A percentile compares a stretch with the other conserved stretches of the same genome.
These are phyloP conservation scores for Talaromyces stipitatus DNA, from an alignment of 495 filamentous ascomycete genomes.

Conservation along the genomic window DNA sequence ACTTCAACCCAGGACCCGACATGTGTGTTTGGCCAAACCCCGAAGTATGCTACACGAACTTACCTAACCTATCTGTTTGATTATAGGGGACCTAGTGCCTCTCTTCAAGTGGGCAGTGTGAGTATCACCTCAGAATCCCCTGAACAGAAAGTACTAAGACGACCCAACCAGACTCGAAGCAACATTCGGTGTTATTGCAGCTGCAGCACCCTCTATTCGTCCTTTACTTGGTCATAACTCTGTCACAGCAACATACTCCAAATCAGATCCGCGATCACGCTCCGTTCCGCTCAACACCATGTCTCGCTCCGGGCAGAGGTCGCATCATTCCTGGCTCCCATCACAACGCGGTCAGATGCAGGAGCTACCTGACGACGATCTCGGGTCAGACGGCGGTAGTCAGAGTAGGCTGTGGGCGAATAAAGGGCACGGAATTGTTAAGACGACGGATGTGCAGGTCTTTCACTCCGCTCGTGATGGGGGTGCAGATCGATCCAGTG, in stretches of 20 bases:
- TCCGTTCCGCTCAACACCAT: not conserved
- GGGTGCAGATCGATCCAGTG: not conserved
- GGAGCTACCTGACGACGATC: not conserved
- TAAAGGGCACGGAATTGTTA: not conserved
- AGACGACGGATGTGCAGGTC: not conserved
- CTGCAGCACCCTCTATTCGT: conserved; percentile 3
- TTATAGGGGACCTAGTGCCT: not conserved
- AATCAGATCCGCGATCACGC: conserved; percentile 2
- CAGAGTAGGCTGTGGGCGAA: not conserved
- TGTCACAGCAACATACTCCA: conserved; percentile 6
- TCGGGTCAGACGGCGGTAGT: not conserved
- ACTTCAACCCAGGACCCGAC: not conserved
- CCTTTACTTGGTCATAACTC: conserved; percentile 9
- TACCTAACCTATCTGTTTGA: not conserved
- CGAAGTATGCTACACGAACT: not conserved
- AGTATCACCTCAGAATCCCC: not conserved
- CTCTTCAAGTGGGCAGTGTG: conserved; percentile 1
- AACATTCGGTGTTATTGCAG: not conserved
- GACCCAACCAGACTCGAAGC: not conserved
- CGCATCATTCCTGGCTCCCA: not conserved
- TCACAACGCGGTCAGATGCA: not conserved
- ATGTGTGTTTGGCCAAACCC: not conserved
- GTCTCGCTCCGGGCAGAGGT: not conserved
- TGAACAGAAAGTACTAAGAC: not conserved
- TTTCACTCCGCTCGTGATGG: not conserved